Evolutionary conservation across 2,329 filamentous ascomycete genomes (phyloP).

Genomic region (Truncatella angustata): DNA sequence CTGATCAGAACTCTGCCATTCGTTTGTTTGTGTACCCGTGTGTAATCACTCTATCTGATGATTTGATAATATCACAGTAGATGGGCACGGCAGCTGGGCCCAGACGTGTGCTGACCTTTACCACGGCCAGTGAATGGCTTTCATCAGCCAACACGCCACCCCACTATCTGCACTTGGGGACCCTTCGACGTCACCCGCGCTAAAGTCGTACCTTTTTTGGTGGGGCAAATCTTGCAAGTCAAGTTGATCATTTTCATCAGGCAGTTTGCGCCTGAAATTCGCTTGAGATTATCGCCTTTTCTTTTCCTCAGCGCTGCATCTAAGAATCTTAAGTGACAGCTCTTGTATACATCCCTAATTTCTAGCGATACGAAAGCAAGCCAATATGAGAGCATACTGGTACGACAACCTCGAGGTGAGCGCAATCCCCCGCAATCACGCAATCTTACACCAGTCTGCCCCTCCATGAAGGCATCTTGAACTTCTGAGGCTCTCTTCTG

Average conservation of each 20-base stretch:
- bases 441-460: not conserved
- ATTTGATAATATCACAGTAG: too few species aligned
- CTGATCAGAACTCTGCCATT: too few species aligned
- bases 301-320: too few species aligned
- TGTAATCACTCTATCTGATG: too few species aligned
- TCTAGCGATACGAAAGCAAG: not conserved
- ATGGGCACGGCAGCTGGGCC: too few species aligned
- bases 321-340: too few species aligned
- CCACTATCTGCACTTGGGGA: not conserved
- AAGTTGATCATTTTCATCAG: not conserved
- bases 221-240: slow-evolving; percentile 4
- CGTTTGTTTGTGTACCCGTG: too few species aligned
- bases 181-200: slow-evolving; percentile 1
- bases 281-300: not conserved
- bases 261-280: slow-evolving; percentile 4
- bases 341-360: too few species aligned
- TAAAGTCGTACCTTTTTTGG: slow-evolving; percentile 10
- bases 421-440: slow-evolving; percentile 14
- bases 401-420: slow-evolving; percentile 56
- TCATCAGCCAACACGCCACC: not conserved
- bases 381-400: slow-evolving; percentile 55
- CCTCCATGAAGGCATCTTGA: not conserved
- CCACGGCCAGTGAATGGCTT: slow-evolving; percentile 1
- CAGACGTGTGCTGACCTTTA: slow-evolving; percentile 9
- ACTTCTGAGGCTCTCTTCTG: too few species aligned